Conservation (phyloP, 176 grass and related monocot genomes). For the Poa pratensis region DNA sequence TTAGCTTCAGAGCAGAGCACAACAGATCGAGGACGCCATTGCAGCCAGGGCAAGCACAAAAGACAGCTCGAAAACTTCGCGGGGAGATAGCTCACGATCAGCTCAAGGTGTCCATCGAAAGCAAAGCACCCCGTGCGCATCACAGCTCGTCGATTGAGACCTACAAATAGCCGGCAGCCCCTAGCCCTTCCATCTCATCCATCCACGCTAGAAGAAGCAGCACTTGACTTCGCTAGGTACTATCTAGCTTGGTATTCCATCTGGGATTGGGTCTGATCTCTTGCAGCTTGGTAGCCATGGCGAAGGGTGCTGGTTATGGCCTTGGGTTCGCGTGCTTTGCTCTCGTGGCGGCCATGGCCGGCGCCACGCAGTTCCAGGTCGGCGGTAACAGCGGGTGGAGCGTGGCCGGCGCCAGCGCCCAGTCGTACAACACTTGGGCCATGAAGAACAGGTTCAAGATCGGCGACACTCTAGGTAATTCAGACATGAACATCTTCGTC, state of each 20-base stretch:
- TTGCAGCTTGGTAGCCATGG: conserved; percentile 42
- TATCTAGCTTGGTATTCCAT: neutral
- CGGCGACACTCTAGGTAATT: conserved; percentile 68
- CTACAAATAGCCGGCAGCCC: conserved; percentile 56
- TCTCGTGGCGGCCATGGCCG: conserved; percentile 36
- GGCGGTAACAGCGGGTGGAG: conserved; percentile 74
- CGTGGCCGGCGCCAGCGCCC: conserved; percentile 47
- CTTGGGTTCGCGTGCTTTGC: conserved; percentile 46
- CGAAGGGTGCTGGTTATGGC: neutral
- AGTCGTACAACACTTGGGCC: conserved; percentile 68
- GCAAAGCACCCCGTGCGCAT: conserved; percentile 27
- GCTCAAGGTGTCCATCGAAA: conserved; percentile 48
- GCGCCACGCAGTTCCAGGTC: conserved; percentile 66
- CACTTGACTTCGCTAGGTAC: too few species aligned
- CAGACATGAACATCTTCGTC: neutral
- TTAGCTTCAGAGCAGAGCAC: conserved; percentile 10
- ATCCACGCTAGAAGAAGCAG: neutral
- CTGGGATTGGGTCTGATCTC: neutral
- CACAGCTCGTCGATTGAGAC: conserved; percentile 35
- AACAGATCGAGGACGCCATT: conserved; percentile 41
- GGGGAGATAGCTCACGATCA: conserved; percentile 6
- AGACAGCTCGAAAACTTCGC: conserved; percentile 30
- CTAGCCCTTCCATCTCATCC: neutral
- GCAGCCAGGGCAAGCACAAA: conserved; percentile 38
- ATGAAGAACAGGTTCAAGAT: conserved; percentile 55